Conservation (phyloP, 208 protist species). For the Trypanosoma melophagium region DNA sequence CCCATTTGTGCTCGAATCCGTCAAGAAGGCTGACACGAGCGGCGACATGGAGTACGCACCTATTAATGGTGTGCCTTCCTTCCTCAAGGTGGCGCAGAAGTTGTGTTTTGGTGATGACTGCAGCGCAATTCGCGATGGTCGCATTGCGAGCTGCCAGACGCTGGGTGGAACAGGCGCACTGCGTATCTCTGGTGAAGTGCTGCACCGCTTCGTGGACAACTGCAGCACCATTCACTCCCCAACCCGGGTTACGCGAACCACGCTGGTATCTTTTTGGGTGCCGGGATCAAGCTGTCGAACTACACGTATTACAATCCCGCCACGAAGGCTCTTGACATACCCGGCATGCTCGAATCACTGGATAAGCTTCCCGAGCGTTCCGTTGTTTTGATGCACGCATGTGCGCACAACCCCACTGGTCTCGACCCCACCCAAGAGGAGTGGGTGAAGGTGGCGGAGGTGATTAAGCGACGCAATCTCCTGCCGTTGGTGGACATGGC, state of each 20-base stretch:
- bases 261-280: constrained; percentile 54
- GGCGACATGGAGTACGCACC: constrained; percentile 93
- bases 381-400: constrained; percentile 95
- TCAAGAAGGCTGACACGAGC: constrained; percentile 71
- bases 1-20: constrained; percentile 89
- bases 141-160: constrained; percentile 78
- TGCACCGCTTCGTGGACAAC: constrained; percentile 36
- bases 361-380: constrained; percentile 58
- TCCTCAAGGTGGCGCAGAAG: constrained; percentile 62
- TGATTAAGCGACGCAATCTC: constrained; percentile 73
- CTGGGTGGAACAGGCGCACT: constrained; percentile 85
- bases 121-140: constrained; percentile 35
- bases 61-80: constrained; percentile 89
- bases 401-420: constrained; percentile 98
- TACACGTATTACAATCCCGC: constrained; percentile 81
- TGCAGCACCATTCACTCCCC: constrained; percentile 56
- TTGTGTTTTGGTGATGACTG: constrained; percentile 89
- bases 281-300: constrained; percentile 35
- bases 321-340: constrained; percentile 63
- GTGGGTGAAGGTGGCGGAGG: constrained; percentile 89
- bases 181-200: constrained; percentile 62
- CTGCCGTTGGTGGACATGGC: constrained; percentile 94
- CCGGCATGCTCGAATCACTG: constrained; percentile 70
- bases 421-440: constrained; percentile 94
- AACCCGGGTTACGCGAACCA: constrained; percentile 83